phyloP scores from a whole-genome alignment of 441 rosid genomes.

The Adansonia madagascariensis region DNA sequence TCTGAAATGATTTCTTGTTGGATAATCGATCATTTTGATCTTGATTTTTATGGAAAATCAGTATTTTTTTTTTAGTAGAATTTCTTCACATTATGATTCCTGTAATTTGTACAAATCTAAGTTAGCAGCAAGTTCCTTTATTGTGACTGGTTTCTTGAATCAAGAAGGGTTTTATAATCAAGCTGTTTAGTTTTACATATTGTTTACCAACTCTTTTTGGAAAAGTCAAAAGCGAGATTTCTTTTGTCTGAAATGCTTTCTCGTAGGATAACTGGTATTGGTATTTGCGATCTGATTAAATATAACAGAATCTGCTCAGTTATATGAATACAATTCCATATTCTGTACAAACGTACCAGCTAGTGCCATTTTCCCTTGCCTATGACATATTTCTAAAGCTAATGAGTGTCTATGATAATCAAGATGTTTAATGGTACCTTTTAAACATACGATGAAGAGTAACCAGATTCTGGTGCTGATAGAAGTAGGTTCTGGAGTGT shows the following conservation, averaged over 20 bases:
- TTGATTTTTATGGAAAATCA: slow-evolving; percentile 24
- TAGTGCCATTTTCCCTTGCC: not conserved
- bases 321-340: not conserved
- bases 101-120: slow-evolving; percentile 14
- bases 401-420: not conserved
- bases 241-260: slow-evolving; percentile 20
- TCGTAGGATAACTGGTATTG: not conserved
- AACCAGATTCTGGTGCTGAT: not conserved
- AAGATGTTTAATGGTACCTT: not conserved
- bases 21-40: not conserved
- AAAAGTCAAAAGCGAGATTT: slow-evolving; percentile 12
- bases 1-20: slow-evolving; percentile 12
- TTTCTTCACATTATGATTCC: not conserved
- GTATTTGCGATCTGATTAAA: not conserved
- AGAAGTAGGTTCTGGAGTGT: not conserved
- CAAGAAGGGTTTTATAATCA: not conserved
- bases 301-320: not conserved
- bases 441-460: not conserved
- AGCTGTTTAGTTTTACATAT: slow-evolving; percentile 18
- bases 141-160: slow-evolving; percentile 14
- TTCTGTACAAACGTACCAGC: not conserved
- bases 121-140: slow-evolving; percentile 15
- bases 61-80: not conserved
- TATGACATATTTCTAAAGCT: not conserved
- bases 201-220: not conserved